Evolutionary conservation across 257 asterid species (phyloP).

Genomic region (Solanum medicagineum): DNA sequence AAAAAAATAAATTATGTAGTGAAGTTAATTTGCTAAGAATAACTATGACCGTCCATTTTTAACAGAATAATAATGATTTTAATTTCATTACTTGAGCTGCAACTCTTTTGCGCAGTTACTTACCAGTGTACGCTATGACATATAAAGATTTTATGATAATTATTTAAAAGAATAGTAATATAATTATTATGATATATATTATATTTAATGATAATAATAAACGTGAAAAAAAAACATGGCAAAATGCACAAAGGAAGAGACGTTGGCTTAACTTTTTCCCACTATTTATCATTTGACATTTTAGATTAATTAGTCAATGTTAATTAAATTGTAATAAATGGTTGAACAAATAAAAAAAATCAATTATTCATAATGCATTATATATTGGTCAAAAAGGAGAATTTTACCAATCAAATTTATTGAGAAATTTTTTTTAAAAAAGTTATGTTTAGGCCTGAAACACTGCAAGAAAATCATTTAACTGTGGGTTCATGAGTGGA

Average conservation of each 20-base stretch:
- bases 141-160: neutral
- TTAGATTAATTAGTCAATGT: neutral
- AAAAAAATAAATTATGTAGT: neutral
- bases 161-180: too few relatives aligned
- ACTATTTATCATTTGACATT: neutral
- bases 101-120: neutral
- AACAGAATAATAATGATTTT: neutral
- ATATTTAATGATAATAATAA: neutral
- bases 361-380: neutral
- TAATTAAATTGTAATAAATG: neutral
- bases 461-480: neutral
- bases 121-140: neutral
- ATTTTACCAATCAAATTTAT: neutral
- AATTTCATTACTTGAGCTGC: neutral
- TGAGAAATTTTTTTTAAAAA: neutral
- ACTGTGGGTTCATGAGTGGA: slow-evolving; percentile 2
- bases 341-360: neutral
- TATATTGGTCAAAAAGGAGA: neutral
- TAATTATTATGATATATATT: too few relatives aligned
- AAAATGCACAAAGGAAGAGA: neutral
- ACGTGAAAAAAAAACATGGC: neutral
- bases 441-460: neutral
- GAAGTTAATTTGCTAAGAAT: neutral
- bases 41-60: neutral
- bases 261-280: neutral